Base-by-base conservation (phyloP, 306 rosid species). In the Canavalia ensiformis region DNA sequence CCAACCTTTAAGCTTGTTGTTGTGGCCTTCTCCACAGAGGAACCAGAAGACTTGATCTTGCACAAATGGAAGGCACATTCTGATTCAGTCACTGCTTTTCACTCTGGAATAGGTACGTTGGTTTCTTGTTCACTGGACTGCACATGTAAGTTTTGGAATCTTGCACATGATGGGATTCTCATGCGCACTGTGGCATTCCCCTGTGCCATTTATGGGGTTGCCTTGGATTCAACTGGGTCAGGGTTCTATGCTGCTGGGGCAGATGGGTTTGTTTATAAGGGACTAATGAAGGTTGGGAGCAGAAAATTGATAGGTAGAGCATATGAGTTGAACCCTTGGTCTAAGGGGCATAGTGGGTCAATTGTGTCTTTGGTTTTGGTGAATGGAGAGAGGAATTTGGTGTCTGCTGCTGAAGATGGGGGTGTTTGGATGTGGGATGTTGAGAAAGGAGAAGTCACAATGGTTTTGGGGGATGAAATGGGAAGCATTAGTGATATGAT, bases 341-440 rank as follows among this genome's bases (percentile, higher is more conserved):
- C 75, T 25, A 50, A 59, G 2, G 77, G 77, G n/a, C 98, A 90
- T 34, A 13, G 34, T 33, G 86, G 83, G 33, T 65, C 88, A 25
- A 66, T 89, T 45, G 81, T 88, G 10, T 85, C 97, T 6, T 46
- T 90, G 81, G 77, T 10, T 29, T 62, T 87, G 76, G 86, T 80
- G 54, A 89, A 92, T 50, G 65, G 51, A 9, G 97, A 92, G 75
- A 79, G 47, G 45, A 78, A 86, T 72, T 70, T 92, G 85, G 88
- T 90, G 35, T 84, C 96, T 18, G 96, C 94, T 71, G 73, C 93
- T 3, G 96, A 92, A 77, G 89, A 94, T 74, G 98, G 97, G 78
- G 77, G 78, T 56, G 84, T 89, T 11, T 92, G 90, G 90, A 60
- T 87, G 60, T 82, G 92, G 98, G 78, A 88, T 44, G 75, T 85